Conservation (phyloP, 2,329 filamentous ascomycete genomes). For the Hypoxylon sp. region DNA sequence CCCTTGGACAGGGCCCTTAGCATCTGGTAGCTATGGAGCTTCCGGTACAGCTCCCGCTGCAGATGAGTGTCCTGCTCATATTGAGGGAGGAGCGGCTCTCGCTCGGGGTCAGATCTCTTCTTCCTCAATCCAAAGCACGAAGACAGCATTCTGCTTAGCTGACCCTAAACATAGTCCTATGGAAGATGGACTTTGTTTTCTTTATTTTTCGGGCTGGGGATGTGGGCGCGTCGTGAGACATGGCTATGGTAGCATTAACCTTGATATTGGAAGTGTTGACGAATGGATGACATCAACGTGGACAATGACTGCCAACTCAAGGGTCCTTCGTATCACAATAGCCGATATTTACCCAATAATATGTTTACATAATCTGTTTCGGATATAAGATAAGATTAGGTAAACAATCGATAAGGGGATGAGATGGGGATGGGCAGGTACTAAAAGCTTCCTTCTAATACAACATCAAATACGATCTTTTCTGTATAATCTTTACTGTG, state of each 20-base stretch:
- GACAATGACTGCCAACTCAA: constrained; percentile 24
- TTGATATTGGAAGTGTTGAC: constrained; percentile 30
- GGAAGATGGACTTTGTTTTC: constrained; percentile 7
- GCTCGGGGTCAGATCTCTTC: constrained; percentile 69
- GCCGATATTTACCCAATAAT: constrained; percentile 3
- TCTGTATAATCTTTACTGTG: no score
- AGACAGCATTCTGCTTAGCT: constrained; percentile 60
- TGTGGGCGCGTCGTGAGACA: constrained; percentile 18
- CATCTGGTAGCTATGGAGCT: constrained; percentile 96
- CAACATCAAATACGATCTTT: no score
- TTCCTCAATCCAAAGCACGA: constrained; percentile 76
- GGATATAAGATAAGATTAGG: not conserved
- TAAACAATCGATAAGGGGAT: not conserved
- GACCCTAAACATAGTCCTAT: constrained; percentile 22
- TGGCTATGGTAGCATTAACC: constrained; percentile 25
- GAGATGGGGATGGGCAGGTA: not conserved
- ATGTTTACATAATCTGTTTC: not conserved
- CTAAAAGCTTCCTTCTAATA: no score
- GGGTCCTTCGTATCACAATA: constrained; percentile 5
- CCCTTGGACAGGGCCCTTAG: constrained; percentile 83
- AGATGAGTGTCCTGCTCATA: constrained; percentile 86
- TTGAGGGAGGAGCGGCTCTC: constrained; percentile 83
- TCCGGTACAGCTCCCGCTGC: constrained; percentile 85
- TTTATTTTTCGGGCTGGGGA: constrained; percentile 14
- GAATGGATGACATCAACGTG: constrained; percentile 45